phyloP scores from a whole-genome alignment of 2,329 filamentous ascomycete genomes.

The Bertia moriformis region DNA sequence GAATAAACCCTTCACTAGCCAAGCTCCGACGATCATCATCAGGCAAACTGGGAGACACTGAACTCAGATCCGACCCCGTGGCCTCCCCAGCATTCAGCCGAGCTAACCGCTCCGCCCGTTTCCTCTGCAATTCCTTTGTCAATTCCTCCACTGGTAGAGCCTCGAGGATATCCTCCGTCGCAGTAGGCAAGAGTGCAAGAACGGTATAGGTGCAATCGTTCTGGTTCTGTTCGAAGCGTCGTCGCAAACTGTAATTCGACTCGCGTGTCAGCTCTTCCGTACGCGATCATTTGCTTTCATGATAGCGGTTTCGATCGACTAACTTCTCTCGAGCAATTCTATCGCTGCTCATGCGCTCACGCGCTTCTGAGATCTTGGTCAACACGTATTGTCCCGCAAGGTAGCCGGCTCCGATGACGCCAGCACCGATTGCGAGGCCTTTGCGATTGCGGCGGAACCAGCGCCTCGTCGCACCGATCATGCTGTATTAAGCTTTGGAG shows the following conservation, averaged over 20 bases:
- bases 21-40: slow-evolving; percentile 75
- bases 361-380: slow-evolving; percentile 78
- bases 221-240: slow-evolving; percentile 96
- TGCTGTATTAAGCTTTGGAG: too few species aligned
- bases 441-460: slow-evolving; percentile 90
- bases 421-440: slow-evolving; percentile 73
- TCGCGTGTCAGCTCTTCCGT: too few species aligned
- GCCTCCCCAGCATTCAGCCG: not conserved
- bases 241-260: slow-evolving; percentile 70
- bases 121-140: slow-evolving; percentile 83
- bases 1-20: slow-evolving; percentile 64
- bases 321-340: slow-evolving; percentile 97
- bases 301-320: too few species aligned
- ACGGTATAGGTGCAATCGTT: slow-evolving; percentile 98
- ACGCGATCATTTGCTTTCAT: slow-evolving; percentile 6
- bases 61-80: slow-evolving; percentile 20
- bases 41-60: slow-evolving; percentile 57
- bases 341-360: slow-evolving; percentile 92
- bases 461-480: slow-evolving; percentile 62
- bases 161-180: slow-evolving; percentile 75
- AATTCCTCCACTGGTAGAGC: slow-evolving; percentile 83
- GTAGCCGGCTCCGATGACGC: slow-evolving; percentile 80
- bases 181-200: slow-evolving; percentile 83
- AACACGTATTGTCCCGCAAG: slow-evolving; percentile 85
- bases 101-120: slow-evolving; percentile 39